Evolutionary conservation across 2,329 filamentous ascomycete species (phyloP).

Genomic region (Aphanocladium album): DNA sequence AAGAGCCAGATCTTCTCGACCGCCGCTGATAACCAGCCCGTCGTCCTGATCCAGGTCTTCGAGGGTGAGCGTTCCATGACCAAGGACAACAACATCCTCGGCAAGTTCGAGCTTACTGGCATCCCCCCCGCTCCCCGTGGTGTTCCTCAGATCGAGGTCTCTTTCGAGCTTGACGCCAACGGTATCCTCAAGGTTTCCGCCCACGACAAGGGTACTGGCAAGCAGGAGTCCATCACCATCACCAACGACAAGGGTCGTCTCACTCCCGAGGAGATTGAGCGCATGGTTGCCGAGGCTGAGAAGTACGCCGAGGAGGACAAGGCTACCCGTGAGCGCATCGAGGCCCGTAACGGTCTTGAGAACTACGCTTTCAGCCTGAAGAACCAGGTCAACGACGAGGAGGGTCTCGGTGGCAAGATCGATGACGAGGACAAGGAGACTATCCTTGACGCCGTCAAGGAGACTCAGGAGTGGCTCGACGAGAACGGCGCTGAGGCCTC

Average conservation of each 20-base stretch:
- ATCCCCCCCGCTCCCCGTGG: slow-evolving; percentile 94
- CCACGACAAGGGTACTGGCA: slow-evolving; percentile 96
- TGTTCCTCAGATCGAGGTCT: slow-evolving; percentile 96
- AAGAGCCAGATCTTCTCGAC: slow-evolving; percentile 99
- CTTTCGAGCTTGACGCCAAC: slow-evolving; percentile 96
- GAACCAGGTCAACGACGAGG: slow-evolving; percentile 97
- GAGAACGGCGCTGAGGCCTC: slow-evolving; percentile 83
- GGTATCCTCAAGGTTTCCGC: slow-evolving; percentile 96
- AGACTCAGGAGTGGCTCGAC: slow-evolving; percentile 93
- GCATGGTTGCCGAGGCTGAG: slow-evolving; percentile 98
- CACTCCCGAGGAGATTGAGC: slow-evolving; percentile 93
- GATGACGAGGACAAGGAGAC: slow-evolving; percentile 98
- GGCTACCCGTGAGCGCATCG: slow-evolving; percentile 93
- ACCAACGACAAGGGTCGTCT: slow-evolving; percentile 99
- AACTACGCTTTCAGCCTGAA: slow-evolving; percentile 99
- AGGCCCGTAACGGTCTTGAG: slow-evolving; percentile 93
- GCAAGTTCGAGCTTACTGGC: slow-evolving; percentile 96
- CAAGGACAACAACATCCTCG: slow-evolving; percentile 94
- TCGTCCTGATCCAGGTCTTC: slow-evolving; percentile 90
- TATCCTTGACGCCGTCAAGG: slow-evolving; percentile 94
- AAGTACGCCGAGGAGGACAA: slow-evolving; percentile 99
- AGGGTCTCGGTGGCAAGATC: slow-evolving; percentile 97
- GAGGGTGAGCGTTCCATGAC: slow-evolving; percentile 93
- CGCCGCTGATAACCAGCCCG: slow-evolving; percentile 92
- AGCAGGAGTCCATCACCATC: slow-evolving; percentile 96